A percentile compares a stretch with the other conserved stretches of the same genome.
phyloP scores from a whole-genome alignment of 306 rosid genomes.

The Gynostemma pentaphyllum region DNA sequence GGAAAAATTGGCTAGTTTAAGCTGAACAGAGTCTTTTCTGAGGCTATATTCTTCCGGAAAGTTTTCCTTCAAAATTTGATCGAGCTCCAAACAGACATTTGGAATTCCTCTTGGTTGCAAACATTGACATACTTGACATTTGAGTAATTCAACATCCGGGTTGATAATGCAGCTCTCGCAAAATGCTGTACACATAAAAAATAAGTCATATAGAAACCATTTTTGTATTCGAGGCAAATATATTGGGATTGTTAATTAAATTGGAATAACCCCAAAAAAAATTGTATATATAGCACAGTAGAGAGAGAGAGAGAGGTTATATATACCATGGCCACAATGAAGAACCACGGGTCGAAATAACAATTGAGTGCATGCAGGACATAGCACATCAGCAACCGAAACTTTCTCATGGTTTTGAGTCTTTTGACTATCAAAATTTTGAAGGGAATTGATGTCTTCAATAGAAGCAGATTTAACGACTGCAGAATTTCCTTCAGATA shows the following conservation, averaged over 20 bases:
- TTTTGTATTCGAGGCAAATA: neutral
- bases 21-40: constrained; percentile 36
- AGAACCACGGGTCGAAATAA: constrained; percentile 65
- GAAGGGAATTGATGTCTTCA: constrained; percentile 17
- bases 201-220: neutral
- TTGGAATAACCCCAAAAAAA: neutral
- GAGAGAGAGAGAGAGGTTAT: neutral
- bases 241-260: constrained; percentile 9
- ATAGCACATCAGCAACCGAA: constrained; percentile 49
- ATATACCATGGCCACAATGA: constrained; percentile 82
- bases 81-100: constrained; percentile 61
- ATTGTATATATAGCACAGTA: neutral
- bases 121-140: constrained; percentile 60
- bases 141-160: constrained; percentile 35
- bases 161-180: constrained; percentile 51
- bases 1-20: constrained; percentile 19
- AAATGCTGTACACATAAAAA: constrained; percentile 33
- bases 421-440: constrained; percentile 5
- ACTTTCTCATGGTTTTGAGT: constrained; percentile 17
- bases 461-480: constrained; percentile 14
- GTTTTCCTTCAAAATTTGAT: constrained; percentile 42
- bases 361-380: constrained; percentile 56
- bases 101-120: constrained; percentile 60
- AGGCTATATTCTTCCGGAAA: constrained; percentile 53
- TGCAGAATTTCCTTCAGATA: constrained; percentile 16